Percentiles rank a stretch among this genome's conserved stretches.
These are phyloP conservation scores for Colletotrichum sp. DNA, from an alignment of 2,329 filamentous ascomycete genomes.

Conservation along the genomic window DNA sequence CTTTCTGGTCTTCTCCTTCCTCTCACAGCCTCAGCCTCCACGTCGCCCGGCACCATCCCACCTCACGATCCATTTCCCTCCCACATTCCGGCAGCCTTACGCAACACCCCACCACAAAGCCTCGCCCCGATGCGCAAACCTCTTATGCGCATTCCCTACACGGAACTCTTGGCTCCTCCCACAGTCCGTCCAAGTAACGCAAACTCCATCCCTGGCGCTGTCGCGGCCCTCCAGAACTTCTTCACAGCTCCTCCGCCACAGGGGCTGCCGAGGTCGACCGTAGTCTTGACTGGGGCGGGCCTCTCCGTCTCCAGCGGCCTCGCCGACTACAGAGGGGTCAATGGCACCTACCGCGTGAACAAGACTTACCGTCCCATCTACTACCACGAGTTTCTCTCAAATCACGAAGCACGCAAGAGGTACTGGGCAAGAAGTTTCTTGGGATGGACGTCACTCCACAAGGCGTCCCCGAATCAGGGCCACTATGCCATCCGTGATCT, in stretches of 20 bases:
- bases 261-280: constrained; percentile 51
- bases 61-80: neutral
- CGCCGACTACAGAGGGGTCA: constrained; percentile 87
- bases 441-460: constrained; percentile 84
- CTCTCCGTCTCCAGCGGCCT: constrained; percentile 93
- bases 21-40: constrained; percentile 13
- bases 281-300: constrained; percentile 78
- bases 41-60: neutral
- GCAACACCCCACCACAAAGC: constrained; percentile 2
- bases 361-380: constrained; percentile 91
- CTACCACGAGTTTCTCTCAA: constrained; percentile 84
- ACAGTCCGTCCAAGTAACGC: constrained; percentile 77
- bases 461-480: constrained; percentile 78
- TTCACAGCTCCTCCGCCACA: constrained; percentile 65
- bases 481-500: constrained; percentile 81
- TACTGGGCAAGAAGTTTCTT: constrained; percentile 97
- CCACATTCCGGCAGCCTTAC: constrained; percentile 17
- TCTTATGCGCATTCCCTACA: constrained; percentile 90
- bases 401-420: constrained; percentile 84
- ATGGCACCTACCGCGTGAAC: constrained; percentile 93
- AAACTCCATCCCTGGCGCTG: constrained; percentile 71
- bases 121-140: constrained; percentile 64
- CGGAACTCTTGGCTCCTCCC: constrained; percentile 78
- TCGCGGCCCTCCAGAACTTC: constrained; percentile 80
- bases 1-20: neutral